Evolutionary conservation across 1,284 basidiomycete species (phyloP).

Genomic region (Boletus coffeatus): DNA sequence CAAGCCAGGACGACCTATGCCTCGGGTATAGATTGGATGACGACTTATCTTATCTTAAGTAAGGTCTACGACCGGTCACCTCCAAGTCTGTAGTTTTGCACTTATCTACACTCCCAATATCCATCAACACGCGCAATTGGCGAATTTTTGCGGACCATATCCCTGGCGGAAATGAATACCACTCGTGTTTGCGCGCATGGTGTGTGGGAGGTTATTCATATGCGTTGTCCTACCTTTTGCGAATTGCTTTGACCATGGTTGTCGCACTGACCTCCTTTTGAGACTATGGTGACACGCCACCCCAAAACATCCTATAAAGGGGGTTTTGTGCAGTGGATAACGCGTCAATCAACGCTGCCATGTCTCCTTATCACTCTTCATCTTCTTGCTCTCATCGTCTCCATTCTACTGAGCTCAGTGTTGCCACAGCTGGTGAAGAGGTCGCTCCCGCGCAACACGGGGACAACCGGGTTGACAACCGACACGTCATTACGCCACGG

Average conservation of each 20-base stretch:
- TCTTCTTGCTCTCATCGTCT: background rate
- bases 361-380: slow-evolving; percentile 2
- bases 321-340: background rate
- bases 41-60: background rate
- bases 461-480: background rate
- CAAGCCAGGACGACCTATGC: slow-evolving; percentile 25
- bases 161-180: slow-evolving; percentile 3
- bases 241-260: slow-evolving; percentile 9
- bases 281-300: slow-evolving; percentile 11
- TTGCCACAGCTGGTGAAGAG: background rate
- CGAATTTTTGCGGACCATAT: background rate
- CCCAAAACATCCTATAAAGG: slow-evolving; percentile 13
- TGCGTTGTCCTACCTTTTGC: slow-evolving; percentile 7
- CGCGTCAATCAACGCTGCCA: background rate
- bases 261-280: slow-evolving; percentile 4
- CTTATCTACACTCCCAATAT: slow-evolving; percentile 1
- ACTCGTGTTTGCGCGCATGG: background rate
- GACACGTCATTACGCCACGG: background rate
- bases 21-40: slow-evolving; percentile 14
- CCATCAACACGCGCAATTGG: background rate
- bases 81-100: slow-evolving; percentile 5
- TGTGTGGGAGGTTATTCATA: slow-evolving; percentile 10
- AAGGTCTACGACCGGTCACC: background rate
- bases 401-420: slow-evolving; percentile 6
- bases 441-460: background rate